These are phyloP conservation scores for Didymella lethalis DNA, from an alignment of 2,329 filamentous ascomycete genomes.

Conservation along the genomic window DNA sequence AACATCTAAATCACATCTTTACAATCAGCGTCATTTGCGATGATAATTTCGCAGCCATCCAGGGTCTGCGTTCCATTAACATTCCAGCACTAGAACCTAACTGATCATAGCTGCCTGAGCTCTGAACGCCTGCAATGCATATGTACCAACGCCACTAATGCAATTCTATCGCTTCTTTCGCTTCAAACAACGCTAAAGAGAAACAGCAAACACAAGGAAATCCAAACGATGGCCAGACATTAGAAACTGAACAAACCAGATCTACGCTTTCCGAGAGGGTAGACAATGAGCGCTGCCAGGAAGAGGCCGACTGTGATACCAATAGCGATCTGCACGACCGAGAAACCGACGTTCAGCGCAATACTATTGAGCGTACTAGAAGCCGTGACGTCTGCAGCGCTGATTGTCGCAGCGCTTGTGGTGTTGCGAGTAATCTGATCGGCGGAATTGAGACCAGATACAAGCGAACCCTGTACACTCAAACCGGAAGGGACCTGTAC, in stretches of 20 bases:
- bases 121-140: conserved; percentile 21
- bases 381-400: conserved; percentile 33
- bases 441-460: conserved; percentile 64
- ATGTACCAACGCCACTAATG: conserved; percentile 19
- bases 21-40: neutral
- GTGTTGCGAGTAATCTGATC: conserved; percentile 62
- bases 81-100: conserved; percentile 3
- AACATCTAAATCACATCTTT: neutral
- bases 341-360: conserved; percentile 58
- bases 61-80: neutral
- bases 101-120: conserved; percentile 11
- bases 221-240: neutral
- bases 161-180: conserved; percentile 17
- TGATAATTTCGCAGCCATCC: neutral
- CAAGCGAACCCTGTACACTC: conserved; percentile 64
- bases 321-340: conserved; percentile 60
- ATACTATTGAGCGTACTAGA: conserved; percentile 51
- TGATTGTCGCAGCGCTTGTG: conserved; percentile 55
- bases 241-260: conserved; percentile 50
- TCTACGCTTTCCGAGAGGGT: conserved; percentile 59
- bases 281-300: conserved; percentile 57
- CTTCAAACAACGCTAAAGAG: conserved; percentile 16
- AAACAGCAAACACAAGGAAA: neutral
- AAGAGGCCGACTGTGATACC: conserved; percentile 61
- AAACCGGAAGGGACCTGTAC: conserved; percentile 69